Base-by-base conservation (phyloP, 177 flowering plant genomes). In the Tripterygium wilfordii region DNA sequence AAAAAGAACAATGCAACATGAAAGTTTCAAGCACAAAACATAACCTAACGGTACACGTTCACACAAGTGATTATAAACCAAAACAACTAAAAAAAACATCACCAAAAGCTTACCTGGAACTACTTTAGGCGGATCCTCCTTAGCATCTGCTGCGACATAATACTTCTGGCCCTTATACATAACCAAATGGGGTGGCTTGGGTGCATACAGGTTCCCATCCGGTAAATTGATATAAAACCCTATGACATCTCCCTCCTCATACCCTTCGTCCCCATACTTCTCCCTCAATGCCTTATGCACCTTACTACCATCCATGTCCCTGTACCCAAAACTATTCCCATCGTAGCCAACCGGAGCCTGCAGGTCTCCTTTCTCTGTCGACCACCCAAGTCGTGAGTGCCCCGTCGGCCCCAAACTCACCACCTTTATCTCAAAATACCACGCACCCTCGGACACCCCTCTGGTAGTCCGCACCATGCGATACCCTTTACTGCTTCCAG, bases 331-430 rank as follows among this genome's bases (percentile, higher is more conserved):
- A 65, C 99, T 87, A 46, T 82, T 80, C 24, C 61, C 85, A 71
- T 89, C 97, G 27, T 84, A 92, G 18, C 99, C 99, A 5, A 92
- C 99, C 0, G 99, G 99, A 1, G 96, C 97, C 71, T 92, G 99
- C 76, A 92, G 71, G 51, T 92, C 97, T 57, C 97, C 97, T 29
- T 86, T 89, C 65, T 89, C 97, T 6, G 75, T 89, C 10, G 96
- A 71, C 91, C 96, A 92, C 10, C 99, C 99, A 0, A 92, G 66
- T 51, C 99, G 72, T 1, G 92, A 82, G 53, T 92, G 99, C 60
- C 99, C 99, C 0, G 82, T 71, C 25, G 74, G 89, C 24, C 99
- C 99, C 64, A 92, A 71, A 18, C 59, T 64, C 53, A 58, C 67
- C 39, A 89, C 78, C 66, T 54, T 86, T 26, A 89, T 87, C 63